Conservation (phyloP, 345 rosid genomes). For the Zanthoxylum bungeanum region DNA sequence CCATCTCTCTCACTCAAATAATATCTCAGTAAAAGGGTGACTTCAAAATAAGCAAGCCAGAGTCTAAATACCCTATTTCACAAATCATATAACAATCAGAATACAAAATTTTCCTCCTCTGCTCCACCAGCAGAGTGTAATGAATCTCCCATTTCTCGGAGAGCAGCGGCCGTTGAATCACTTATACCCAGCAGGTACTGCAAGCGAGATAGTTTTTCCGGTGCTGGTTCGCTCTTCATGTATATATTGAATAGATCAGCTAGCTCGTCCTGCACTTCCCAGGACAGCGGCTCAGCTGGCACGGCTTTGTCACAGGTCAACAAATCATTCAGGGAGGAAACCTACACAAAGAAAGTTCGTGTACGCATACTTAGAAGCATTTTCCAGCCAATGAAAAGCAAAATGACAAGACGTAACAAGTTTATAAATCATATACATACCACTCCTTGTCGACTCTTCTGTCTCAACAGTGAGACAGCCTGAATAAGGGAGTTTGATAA, state of each 20-base stretch:
- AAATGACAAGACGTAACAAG: not conserved
- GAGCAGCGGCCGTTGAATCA: slow-evolving; percentile 63
- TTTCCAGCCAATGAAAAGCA: not conserved
- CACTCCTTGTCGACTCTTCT: slow-evolving; percentile 66
- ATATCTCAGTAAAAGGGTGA: not conserved
- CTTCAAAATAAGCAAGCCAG: not conserved
- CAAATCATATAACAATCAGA: no score
- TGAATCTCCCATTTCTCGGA: slow-evolving; percentile 54
- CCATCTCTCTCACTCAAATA: no score
- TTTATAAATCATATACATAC: slow-evolving; percentile 31
- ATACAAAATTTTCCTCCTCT: slow-evolving; percentile 74
- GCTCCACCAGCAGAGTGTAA: slow-evolving; percentile 33
- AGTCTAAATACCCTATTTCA: no score
- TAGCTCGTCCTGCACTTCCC: slow-evolving; percentile 87
- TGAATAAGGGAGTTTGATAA: slow-evolving; percentile 75
- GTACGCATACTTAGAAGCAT: not conserved
- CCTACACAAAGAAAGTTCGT: slow-evolving; percentile 35
- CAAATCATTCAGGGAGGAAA: slow-evolving; percentile 75
- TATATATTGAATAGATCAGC: slow-evolving; percentile 69
- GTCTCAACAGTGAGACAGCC: slow-evolving; percentile 83
- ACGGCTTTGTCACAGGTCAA: slow-evolving; percentile 97
- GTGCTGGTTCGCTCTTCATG: slow-evolving; percentile 57
- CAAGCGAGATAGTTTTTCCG: slow-evolving; percentile 70
- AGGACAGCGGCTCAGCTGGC: slow-evolving; percentile 68
- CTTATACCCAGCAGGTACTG: slow-evolving; percentile 78